Evolutionary conservation across 805 yeast species (phyloP).

Genomic region (Cyberlindnera galapagoensis): DNA sequence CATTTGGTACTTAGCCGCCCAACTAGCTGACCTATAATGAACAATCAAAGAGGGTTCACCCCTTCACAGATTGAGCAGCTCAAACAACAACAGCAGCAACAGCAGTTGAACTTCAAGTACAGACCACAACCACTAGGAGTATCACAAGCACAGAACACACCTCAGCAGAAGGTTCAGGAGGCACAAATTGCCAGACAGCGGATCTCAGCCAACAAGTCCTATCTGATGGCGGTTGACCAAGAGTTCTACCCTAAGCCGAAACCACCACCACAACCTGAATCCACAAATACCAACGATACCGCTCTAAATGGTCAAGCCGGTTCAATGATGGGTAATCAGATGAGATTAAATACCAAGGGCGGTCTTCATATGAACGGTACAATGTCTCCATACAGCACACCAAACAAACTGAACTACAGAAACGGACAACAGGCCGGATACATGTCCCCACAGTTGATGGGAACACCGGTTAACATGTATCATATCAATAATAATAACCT

Average conservation of each 20-base stretch:
- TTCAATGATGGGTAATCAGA: neutral
- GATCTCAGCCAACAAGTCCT: conserved; percentile 58
- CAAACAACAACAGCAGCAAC: conserved; percentile 8
- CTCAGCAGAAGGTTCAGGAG: conserved; percentile 16
- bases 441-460: conserved; percentile 11
- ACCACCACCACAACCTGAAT: too few relatives aligned
- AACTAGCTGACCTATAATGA: neutral
- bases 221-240: conserved; percentile 63
- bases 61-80: conserved; percentile 4
- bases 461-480: conserved; percentile 12
- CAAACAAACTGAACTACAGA: conserved; percentile 16
- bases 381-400: conserved; percentile 19
- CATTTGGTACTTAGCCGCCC: neutral
- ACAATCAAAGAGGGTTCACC: too few relatives aligned
- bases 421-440: conserved; percentile 9
- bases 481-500: too few relatives aligned
- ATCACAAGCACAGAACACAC: conserved; percentile 14
- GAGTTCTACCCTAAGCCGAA: conserved; percentile 65
- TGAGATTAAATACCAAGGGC: neutral
- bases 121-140: conserved; percentile 9
- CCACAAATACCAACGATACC: neutral
- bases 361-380: neutral
- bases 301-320: neutral
- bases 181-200: conserved; percentile 36
- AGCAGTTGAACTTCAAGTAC: conserved; percentile 8